Evolutionary conservation across 2,329 filamentous ascomycete species (phyloP), one percentile per base, ranked within the genome.

Genomic region (Sclerotinia sclerotiorum): DNA sequence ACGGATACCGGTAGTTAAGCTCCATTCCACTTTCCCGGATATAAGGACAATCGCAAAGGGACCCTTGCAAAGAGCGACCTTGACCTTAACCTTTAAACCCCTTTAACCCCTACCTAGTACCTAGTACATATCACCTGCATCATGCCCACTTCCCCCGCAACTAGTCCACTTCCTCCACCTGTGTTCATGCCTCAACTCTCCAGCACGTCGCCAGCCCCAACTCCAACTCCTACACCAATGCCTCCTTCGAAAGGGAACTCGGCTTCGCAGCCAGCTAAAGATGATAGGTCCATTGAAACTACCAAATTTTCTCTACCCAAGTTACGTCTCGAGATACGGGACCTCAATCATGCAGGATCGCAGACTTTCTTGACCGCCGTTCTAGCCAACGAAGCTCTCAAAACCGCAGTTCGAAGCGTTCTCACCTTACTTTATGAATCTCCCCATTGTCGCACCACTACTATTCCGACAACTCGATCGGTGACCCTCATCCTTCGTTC

Each of bases 401-500:
- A 85, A 65, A 79, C 81, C 17, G 88, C 90, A 68, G 85, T 94
- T 44, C 78, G 84, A 62, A 85, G 86, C 71, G 92, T 97, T 21
- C 84, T 95, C 61, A 81, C 82, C 42, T 84, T 88, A 35, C 87
- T 98, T 42, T 98, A 97, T 78, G 74, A 76, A 56, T 79, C 80
- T n/a, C 81, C 82, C 60, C 72, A 75, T 5, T 78, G 80, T 70
- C 75, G 77, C 35, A 77, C 78, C 57, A 82, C 82, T 48, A 73
- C 72, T 27, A 65, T 73, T 10, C 86, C 87, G 52, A 83, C 86
- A n/a, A 95, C 92, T 13, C 90, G 93, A 70, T 96, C 92, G 64
- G 88, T 98, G 24, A 97, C 94, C 0, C 81, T 98, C 48, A 84
- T 97, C 69, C 82, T 98, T 5, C 87, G 91, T 42, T 83, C 88